Evolutionary conservation across 2,329 filamentous ascomycete species (phyloP), one percentile per base, ranked within the genome.

Genomic region (Colletotrichum tofieldiae): DNA sequence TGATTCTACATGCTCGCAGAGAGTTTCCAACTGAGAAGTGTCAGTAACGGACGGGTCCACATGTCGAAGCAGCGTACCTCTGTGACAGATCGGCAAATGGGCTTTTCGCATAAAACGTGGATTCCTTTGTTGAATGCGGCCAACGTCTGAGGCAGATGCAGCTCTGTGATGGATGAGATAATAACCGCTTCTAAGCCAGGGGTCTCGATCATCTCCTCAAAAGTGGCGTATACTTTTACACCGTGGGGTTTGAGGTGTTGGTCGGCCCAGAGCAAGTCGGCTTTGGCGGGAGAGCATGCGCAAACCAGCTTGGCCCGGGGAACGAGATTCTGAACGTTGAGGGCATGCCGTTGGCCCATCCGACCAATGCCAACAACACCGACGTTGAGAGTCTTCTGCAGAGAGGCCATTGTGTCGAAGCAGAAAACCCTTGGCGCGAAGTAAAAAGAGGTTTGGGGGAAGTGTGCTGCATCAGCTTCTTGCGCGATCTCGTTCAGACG

Each of bases 11-110:
- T 37, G 35, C 8, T 37, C 35, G 5, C 35, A 37, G 8, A 37
- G 35, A 37, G 35, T 11, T 7, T 37, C 35, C 35, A 37, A 37
- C 35, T 37, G 11, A 2, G 35, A 7, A 9, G 3, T 9, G 35
- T 37, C 35, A 37, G 35, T 5, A 37, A 37, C 11, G 49, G 84
- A 85, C 0, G 90, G 88, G 71, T 92, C 90, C 65, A 89, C 85
- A 78, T 89, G 4, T 91, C 80, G 93, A 90, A 79, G 89, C 92
- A 0, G 90, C 92, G 78, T 81, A 91, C 89, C 65, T 90, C 83
- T 74, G 90, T 88, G 18, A 90, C 82, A 71, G 84, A 87, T 1
- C 89, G 92, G 52, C 85, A 87, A 39, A 90, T 77, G 1, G 88
- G 88, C 81, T 91, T 90, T 81, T 91, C 89, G 75, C 88, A 90